Evolutionary conservation across 2,329 filamentous ascomycete species (phyloP).

Genomic region (Diaporthe batatas): DNA sequence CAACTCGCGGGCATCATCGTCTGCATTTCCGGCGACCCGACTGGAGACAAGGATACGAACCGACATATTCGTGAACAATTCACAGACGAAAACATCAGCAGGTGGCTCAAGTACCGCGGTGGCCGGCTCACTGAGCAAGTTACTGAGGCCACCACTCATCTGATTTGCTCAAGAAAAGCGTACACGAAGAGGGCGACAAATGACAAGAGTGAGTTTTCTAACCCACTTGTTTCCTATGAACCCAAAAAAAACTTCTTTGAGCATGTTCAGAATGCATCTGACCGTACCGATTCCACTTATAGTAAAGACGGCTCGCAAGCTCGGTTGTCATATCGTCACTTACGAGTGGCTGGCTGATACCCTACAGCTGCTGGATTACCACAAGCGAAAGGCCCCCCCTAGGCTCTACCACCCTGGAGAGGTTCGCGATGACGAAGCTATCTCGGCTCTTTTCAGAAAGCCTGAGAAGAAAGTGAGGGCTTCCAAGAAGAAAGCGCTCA

Average conservation of each 20-base stretch:
- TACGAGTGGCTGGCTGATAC: conserved; percentile 68
- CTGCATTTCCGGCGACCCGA: conserved; percentile 70
- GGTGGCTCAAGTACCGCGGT: conserved; percentile 75
- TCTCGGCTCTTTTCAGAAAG: conserved; percentile 5
- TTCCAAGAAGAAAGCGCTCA: background rate
- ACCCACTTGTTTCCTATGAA: too few species aligned
- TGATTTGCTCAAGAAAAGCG: conserved; percentile 75
- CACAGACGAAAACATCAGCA: conserved; percentile 68
- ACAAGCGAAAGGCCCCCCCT: conserved; percentile 14
- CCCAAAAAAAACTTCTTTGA: background rate
- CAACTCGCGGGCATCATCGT: conserved; percentile 67
- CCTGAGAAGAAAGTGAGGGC: background rate
- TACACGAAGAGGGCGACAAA: conserved; percentile 63
- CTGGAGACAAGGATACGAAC: conserved; percentile 42
- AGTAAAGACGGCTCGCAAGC: conserved; percentile 56
- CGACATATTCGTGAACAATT: conserved; percentile 49
- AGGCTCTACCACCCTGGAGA: conserved; percentile 36
- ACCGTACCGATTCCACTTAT: background rate
- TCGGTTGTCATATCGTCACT: conserved; percentile 58
- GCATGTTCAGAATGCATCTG: background rate
- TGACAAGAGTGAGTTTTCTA: conserved; percentile 51
- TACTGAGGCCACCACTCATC: conserved; percentile 74
- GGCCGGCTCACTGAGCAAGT: conserved; percentile 69
- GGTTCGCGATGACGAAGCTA: conserved; percentile 25
- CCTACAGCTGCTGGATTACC: conserved; percentile 43